phyloP scores from a whole-genome alignment of 2,329 filamentous ascomycete species.

The Microdochium nivale region DNA sequence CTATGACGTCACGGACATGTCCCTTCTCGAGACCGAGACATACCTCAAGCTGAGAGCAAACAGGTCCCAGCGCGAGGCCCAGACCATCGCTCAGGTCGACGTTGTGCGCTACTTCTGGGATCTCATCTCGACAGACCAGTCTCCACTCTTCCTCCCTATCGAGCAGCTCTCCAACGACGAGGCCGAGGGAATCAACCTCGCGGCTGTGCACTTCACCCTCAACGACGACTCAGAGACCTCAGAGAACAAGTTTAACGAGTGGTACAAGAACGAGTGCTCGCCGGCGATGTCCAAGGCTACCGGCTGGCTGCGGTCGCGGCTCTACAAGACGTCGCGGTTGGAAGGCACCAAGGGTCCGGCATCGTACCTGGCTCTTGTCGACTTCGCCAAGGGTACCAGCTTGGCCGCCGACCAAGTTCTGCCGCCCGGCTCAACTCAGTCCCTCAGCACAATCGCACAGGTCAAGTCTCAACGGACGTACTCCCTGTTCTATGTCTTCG shows the following conservation, averaged over 20 bases:
- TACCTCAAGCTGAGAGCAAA: conserved; percentile 59
- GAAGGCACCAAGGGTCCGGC: conserved; percentile 42
- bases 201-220: conserved; percentile 52
- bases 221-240: conserved; percentile 38
- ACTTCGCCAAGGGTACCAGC: conserved; percentile 56
- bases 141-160: conserved; percentile 46
- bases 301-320: conserved; percentile 68
- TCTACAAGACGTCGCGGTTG: conserved; percentile 59
- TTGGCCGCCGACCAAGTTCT: conserved; percentile 36
- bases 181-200: conserved; percentile 49
- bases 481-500: conserved; percentile 72
- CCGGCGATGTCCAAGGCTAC: conserved; percentile 63
- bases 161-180: conserved; percentile 52
- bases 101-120: conserved; percentile 68
- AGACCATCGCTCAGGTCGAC: conserved; percentile 46
- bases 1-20: conserved; percentile 75
- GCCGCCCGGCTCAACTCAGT: conserved; percentile 45
- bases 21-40: conserved; percentile 57
- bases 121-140: conserved; percentile 46
- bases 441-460: conserved; percentile 51
- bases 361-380: conserved; percentile 61
- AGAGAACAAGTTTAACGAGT: conserved; percentile 49
- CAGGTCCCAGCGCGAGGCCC: conserved; percentile 43
- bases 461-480: conserved; percentile 53
- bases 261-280: conserved; percentile 70